Base-by-base conservation (phyloP, 2,329 filamentous ascomycete genomes). In the Colletotrichum australisinense region DNA sequence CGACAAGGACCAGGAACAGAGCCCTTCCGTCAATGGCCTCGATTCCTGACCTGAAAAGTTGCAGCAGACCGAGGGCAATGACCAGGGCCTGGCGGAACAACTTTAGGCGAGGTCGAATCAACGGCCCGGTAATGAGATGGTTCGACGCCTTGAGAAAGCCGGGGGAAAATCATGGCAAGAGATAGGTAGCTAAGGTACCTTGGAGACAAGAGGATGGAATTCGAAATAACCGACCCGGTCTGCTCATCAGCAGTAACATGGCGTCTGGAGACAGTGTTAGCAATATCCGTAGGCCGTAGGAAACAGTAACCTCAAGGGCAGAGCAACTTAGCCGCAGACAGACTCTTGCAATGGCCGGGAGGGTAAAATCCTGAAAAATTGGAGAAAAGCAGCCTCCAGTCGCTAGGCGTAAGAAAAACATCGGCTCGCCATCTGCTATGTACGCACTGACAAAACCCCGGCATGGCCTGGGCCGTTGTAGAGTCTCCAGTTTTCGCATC, bases 311-410 rank as follows among this genome's bases (percentile, higher is more conserved):
- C 52, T 16, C 42, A 42, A 38, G n/a, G 42, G 32, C 58, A 49
- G 42, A 26, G 60, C 28, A 52, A 32, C 70, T 65, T 62, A 56
- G 67, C 70, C 67, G 53, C 60, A 73, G 55, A 49, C 42, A 19
- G 42, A 56, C 67, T 60, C 60, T 56, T 16, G 55, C 55, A 70
- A 59, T 26, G 35, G 7, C 46, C 24, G 53, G 68, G 72, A 74
- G 72, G 72, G 68, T 72, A 74, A 66, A 62, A 72, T 67, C 57
- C 62, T 71, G 68, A 59, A 63, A 69, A 74, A 74, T 67, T 74
- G 68, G 72, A 67, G 72, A 67, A 74, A 49, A 58, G 55, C 63
- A 60, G 42, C 49, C 58, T 69, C 32, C 59, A 56, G 53, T 46
- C 38, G 38, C 69, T 63, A 57, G 69, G 55, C 49, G 56, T 68